Conservation (phyloP, 225 moss, liverwort and hornwort genomes). For the Thuidium tamariscinum region DNA sequence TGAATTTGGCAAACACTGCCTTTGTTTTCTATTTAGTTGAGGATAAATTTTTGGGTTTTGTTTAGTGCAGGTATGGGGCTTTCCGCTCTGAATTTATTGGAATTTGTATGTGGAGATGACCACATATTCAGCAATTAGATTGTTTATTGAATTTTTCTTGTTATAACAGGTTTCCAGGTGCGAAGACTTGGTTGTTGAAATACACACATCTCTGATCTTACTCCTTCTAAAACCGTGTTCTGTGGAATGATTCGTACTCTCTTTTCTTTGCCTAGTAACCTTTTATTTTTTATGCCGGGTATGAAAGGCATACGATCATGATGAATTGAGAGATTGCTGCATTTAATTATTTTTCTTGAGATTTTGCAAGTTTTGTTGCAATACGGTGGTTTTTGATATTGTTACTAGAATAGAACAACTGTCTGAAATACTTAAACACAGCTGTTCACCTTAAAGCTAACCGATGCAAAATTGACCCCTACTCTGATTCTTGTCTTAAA, state of each 20-base stretch:
- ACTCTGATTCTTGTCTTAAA: background rate
- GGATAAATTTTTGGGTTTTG: background rate
- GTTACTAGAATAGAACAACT: background rate
- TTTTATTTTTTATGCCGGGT: background rate
- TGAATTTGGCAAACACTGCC: background rate
- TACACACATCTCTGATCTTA: background rate
- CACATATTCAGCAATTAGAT: background rate
- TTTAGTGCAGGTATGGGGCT: background rate
- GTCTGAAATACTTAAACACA: background rate
- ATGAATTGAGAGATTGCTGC: background rate
- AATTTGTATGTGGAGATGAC: background rate
- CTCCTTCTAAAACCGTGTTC: background rate
- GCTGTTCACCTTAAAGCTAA: background rate
- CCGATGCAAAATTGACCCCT: background rate
- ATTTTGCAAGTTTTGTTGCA: background rate
- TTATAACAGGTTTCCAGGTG: slow-evolving; percentile 3
- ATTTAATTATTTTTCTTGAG: background rate
- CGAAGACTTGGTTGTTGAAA: background rate
- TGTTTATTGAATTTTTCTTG: background rate
- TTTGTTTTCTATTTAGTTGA: background rate
- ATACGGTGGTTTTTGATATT: background rate
- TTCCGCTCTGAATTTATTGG: background rate
- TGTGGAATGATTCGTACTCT: background rate
- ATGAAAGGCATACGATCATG: background rate
- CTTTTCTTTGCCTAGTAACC: no score